These are phyloP conservation scores for Amanita rubescens DNA, from an alignment of 768 basidiomycete genomes.

Conservation along the genomic window DNA sequence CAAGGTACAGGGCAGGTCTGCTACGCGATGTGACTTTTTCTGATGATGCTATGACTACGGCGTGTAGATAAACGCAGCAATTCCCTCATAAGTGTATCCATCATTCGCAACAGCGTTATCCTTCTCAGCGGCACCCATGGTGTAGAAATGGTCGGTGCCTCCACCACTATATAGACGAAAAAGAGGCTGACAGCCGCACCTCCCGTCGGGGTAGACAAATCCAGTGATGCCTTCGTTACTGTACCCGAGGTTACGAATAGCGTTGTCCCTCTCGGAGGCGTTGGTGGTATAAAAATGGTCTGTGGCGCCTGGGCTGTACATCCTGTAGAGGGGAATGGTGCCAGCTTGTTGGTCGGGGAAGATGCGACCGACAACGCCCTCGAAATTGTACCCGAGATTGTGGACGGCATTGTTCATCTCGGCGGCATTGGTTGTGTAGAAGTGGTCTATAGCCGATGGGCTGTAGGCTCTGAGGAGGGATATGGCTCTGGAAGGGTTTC, in stretches of 20 bases:
- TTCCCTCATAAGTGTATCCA: too few relatives aligned
- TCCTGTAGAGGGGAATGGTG: conserved; percentile 16
- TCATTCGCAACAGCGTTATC: too few relatives aligned
- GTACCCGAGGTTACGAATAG: conserved; percentile 8
- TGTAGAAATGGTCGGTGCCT: too few relatives aligned
- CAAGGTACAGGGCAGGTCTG: too few relatives aligned
- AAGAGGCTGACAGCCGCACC: too few relatives aligned
- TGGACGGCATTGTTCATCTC: conserved; percentile 12
- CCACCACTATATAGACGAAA: too few relatives aligned
- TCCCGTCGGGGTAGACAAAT: conserved; percentile 6
- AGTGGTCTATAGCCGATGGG: conserved; percentile 11
- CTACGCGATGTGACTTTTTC: too few relatives aligned
- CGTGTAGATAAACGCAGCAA: too few relatives aligned
- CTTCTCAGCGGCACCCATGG: too few relatives aligned
- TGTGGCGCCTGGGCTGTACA: conserved; percentile 8
- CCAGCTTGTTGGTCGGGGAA: conserved; percentile 9
- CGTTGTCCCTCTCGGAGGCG: conserved; percentile 11
- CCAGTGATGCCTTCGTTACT: conserved; percentile 13
- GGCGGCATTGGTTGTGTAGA: conserved; percentile 14
- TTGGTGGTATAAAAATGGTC: conserved; percentile 22
- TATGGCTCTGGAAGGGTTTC: neutral
- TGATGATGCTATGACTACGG: too few relatives aligned
- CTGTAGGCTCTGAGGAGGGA: conserved; percentile 17
- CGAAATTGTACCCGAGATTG: conserved; percentile 5
- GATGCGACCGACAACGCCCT: conserved; percentile 15